phyloP scores from a whole-genome alignment of 192 early-diverging fungal genomes.

The Coemansia sp. region DNA sequence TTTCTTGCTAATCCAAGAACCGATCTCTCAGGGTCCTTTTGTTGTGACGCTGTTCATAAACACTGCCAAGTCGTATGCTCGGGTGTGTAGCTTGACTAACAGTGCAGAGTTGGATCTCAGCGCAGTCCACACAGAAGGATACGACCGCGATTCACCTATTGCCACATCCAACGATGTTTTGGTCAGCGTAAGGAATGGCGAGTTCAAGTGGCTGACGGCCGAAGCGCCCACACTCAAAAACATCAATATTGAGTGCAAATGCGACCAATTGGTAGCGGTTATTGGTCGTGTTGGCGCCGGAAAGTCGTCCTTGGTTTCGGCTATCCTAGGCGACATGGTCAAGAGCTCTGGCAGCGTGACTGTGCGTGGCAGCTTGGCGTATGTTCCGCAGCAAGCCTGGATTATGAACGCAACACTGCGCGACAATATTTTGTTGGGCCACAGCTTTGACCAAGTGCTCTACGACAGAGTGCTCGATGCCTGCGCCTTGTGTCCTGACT shows the following conservation, averaged over 20 bases:
- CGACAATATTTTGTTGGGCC: constrained; percentile 70
- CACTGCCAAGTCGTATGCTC: constrained; percentile 75
- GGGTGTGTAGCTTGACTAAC: constrained; percentile 73
- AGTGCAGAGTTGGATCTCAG: constrained; percentile 76
- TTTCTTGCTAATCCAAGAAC: constrained; percentile 91
- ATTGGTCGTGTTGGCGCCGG: constrained; percentile 65
- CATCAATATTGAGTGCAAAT: constrained; percentile 44
- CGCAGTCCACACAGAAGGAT: constrained; percentile 53
- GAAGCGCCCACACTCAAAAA: constrained; percentile 36
- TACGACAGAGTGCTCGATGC: constrained; percentile 61
- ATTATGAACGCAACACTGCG: constrained; percentile 65
- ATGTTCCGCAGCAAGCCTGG: constrained; percentile 66
- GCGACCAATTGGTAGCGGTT: constrained; percentile 59
- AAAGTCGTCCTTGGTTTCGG: constrained; percentile 64
- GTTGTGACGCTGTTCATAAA: constrained; percentile 74
- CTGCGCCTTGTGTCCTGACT: constrained; percentile 56
- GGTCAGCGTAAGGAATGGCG: constrained; percentile 25
- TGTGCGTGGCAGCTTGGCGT: constrained; percentile 49
- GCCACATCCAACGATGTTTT: constrained; percentile 21
- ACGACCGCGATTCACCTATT: constrained; percentile 27
- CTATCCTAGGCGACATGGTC: constrained; percentile 60
- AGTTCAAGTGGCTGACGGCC: constrained; percentile 60
- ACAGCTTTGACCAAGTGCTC: constrained; percentile 51
- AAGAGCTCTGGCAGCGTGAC: constrained; percentile 28
- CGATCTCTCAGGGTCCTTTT: constrained; percentile 78